phyloP scores from a whole-genome alignment of 108 stramenopile species.

The Fragilaria radians region DNA sequence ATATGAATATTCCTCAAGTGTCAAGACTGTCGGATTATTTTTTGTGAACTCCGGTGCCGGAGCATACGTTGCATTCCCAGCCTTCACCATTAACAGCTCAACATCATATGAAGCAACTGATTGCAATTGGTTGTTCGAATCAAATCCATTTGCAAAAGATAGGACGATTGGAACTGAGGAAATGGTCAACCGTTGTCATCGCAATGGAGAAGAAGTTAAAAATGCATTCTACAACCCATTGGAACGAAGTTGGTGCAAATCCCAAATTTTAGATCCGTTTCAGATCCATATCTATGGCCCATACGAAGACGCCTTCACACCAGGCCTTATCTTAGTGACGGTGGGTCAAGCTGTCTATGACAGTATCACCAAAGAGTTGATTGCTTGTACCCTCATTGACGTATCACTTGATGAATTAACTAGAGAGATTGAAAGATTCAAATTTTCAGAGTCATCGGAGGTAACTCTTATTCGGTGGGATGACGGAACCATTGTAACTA shows the following conservation, averaged over 20 bases:
- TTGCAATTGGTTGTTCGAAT: conserved; percentile 43
- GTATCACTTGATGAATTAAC: conserved; percentile 16
- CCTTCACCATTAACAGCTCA: conserved; percentile 11
- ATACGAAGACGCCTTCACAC: conserved; percentile 27
- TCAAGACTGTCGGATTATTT: conserved; percentile 27
- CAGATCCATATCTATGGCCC: conserved; percentile 10
- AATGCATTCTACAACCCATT: conserved; percentile 39
- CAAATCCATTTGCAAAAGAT: conserved; percentile 24
- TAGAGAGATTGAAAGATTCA: conserved; percentile 14
- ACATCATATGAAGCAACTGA: conserved; percentile 26
- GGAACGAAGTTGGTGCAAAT: conserved; percentile 40
- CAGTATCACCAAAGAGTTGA: conserved; percentile 25
- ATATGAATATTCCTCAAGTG: conserved; percentile 20
- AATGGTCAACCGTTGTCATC: conserved; percentile 31
- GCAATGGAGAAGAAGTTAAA: conserved; percentile 15
- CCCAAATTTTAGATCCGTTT: conserved; percentile 28
- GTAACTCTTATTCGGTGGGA: conserved; percentile 16
- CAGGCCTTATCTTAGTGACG: conserved; percentile 9
- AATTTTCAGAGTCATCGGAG: conserved; percentile 13
- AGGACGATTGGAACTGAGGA: conserved; percentile 38
- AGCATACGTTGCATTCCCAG: conserved; percentile 26
- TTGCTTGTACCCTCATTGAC: conserved; percentile 35
- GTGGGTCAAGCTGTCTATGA: conserved; percentile 34
- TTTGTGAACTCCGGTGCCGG: conserved; percentile 47
- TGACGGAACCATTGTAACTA: conserved; percentile 17